Evolutionary conservation across 139 green algal genomes (phyloP).

Genomic region (Chlorella sp.): DNA sequence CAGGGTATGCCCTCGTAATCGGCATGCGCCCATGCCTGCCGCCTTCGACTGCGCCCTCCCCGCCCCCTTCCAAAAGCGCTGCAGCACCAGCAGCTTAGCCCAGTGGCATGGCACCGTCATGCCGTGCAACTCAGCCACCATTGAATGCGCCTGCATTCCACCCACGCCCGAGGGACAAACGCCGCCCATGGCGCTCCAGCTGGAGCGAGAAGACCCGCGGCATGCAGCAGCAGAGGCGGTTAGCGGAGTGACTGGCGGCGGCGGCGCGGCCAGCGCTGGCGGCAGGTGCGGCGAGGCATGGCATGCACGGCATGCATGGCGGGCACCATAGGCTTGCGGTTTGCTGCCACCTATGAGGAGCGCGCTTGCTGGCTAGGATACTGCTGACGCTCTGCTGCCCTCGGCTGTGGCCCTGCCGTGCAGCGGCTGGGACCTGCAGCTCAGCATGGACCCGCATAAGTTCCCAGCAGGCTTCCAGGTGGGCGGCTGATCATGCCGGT

Average conservation of each 20-base stretch:
- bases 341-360: too few relatives aligned
- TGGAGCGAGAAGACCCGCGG: conserved; percentile 5
- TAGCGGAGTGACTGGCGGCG: neutral
- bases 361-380: too few relatives aligned
- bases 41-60: too few relatives aligned
- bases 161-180: too few relatives aligned
- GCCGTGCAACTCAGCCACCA: neutral
- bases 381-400: too few relatives aligned
- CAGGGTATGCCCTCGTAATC: too few relatives aligned
- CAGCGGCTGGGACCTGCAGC: conserved; percentile 24
- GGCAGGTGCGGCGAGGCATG: neutral
- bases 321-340: too few relatives aligned
- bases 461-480: conserved; percentile 13
- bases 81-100: neutral
- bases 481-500: too few relatives aligned
- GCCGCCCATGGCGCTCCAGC: conserved; percentile 7
- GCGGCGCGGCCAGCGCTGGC: neutral
- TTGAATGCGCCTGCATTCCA: too few relatives aligned
- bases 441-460: neutral
- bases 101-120: conserved; percentile 3
- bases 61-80: too few relatives aligned
- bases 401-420: neutral
- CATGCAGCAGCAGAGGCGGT: neutral
- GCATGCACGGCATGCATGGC: too few relatives aligned
- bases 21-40: too few relatives aligned